These are phyloP conservation scores for Amaranthus tricolor DNA, from an alignment of 179 eudicot genomes.

Conservation along the genomic window DNA sequence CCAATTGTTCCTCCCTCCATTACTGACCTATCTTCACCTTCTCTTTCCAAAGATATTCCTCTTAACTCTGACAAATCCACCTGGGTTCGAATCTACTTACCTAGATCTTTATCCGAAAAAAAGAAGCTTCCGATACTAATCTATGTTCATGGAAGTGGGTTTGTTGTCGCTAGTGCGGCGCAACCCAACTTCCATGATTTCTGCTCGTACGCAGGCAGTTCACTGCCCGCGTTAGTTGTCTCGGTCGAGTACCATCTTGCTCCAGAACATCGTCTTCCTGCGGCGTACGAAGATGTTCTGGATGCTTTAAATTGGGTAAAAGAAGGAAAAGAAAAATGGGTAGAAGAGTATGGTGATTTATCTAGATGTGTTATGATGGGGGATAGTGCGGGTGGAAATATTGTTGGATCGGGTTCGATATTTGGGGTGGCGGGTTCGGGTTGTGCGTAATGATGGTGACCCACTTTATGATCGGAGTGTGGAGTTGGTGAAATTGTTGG, in stretches of 20 bases:
- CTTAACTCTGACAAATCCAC: slow-evolving; percentile 35
- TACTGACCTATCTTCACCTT: slow-evolving; percentile 15
- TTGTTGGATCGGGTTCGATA: slow-evolving; percentile 25
- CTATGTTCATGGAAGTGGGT: slow-evolving; percentile 57
- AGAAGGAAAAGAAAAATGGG: slow-evolving; percentile 34
- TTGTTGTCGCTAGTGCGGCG: slow-evolving; percentile 29
- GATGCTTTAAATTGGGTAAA: slow-evolving; percentile 46
- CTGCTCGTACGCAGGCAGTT: slow-evolving; percentile 30
- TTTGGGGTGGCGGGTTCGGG: slow-evolving; percentile 42
- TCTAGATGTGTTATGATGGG: slow-evolving; percentile 48
- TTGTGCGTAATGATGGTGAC: slow-evolving; percentile 44
- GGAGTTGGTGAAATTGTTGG: slow-evolving; percentile 41
- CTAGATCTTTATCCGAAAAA: slow-evolving; percentile 2
- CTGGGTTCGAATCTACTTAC: slow-evolving; percentile 41
- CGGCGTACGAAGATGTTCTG: slow-evolving; percentile 49
- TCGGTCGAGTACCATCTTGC: slow-evolving; percentile 50
- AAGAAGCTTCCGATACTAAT: slow-evolving; percentile 36
- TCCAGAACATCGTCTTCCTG: slow-evolving; percentile 54
- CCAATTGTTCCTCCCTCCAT: slow-evolving; percentile 25
- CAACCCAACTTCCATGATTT: slow-evolving; percentile 25
- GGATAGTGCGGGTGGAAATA: slow-evolving; percentile 48
- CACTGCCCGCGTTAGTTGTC: slow-evolving; percentile 27
- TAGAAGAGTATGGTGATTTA: slow-evolving; percentile 36
- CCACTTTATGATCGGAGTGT: slow-evolving; percentile 45
- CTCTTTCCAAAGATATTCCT: slow-evolving; percentile 46